phyloP scores from a whole-genome alignment of 164 flowering plant genomes.

The Aristolochia fimbriata region DNA sequence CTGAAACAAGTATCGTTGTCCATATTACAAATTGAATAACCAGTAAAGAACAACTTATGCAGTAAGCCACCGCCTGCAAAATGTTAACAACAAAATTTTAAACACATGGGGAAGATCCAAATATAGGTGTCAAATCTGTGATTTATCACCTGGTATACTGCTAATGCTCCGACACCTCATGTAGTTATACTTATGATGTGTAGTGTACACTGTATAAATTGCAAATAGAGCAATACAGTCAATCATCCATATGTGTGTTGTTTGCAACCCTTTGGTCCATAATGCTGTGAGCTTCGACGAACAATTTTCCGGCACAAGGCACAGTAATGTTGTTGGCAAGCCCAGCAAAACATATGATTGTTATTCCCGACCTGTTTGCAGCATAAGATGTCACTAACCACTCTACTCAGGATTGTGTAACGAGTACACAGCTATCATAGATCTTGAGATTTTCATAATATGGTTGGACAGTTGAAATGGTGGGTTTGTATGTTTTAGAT shows the following conservation, averaged over 20 bases:
- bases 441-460: no score
- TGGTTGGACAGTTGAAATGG: not conserved
- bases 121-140: no score
- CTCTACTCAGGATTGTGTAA: not conserved
- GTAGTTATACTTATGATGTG: not conserved
- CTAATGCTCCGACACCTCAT: no score
- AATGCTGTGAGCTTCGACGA: slow-evolving; percentile 58
- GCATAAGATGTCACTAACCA: not conserved
- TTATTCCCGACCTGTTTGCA: slow-evolving; percentile 61
- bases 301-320: slow-evolving; percentile 56
- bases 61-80: no score
- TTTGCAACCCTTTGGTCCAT: slow-evolving; percentile 75
- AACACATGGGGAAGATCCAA: no score
- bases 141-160: no score
- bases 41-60: no score
- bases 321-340: slow-evolving; percentile 76
- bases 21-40: no score
- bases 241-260: slow-evolving; percentile 39
- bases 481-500: not conserved
- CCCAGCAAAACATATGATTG: slow-evolving; percentile 85
- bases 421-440: no score
- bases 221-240: not conserved
- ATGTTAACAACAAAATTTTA: no score
- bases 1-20: no score
- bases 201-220: not conserved